phyloP scores from a whole-genome alignment of 2,329 filamentous ascomycete genomes.

The Neonectria magnoliae region DNA sequence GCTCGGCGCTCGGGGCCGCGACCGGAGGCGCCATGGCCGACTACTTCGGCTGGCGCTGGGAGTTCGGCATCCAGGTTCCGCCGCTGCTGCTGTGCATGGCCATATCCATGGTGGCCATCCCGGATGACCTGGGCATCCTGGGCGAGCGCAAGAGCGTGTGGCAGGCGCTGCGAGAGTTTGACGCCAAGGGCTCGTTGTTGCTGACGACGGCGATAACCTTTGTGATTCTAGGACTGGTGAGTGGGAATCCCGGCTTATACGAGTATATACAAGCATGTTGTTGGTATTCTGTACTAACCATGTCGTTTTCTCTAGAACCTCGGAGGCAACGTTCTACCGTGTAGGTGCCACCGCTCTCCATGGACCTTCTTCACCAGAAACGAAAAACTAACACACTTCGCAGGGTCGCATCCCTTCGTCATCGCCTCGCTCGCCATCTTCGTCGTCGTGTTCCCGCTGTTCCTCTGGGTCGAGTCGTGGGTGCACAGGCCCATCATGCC shows the following conservation, averaged over 20 bases:
- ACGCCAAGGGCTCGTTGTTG: conserved; percentile 63
- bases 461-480: conserved; percentile 62
- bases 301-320: conserved; percentile 56
- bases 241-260: conserved; percentile 33
- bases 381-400: conserved; percentile 18
- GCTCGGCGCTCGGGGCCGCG: conserved; percentile 70
- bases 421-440: conserved; percentile 62
- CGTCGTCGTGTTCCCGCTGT: conserved; percentile 58
- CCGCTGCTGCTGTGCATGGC: conserved; percentile 58
- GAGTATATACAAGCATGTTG: neutral
- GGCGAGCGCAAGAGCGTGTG: conserved; percentile 55
- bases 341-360: conserved; percentile 47
- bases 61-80: conserved; percentile 71
- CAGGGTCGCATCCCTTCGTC: conserved; percentile 68
- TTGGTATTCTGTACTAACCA: conserved; percentile 11
- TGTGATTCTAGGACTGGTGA: conserved; percentile 67
- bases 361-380: too few relatives aligned
- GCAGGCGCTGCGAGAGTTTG: conserved; percentile 65
- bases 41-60: conserved; percentile 77
- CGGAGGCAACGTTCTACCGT: conserved; percentile 71
- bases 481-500: conserved; percentile 69
- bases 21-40: conserved; percentile 77
- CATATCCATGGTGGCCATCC: conserved; percentile 60
- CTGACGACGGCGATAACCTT: conserved; percentile 65
- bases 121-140: conserved; percentile 61